Evolutionary conservation across 2,329 filamentous ascomycete genomes (phyloP), one percentile per base, ranked within the genome.

Genomic region (Fusarium tupiense): DNA sequence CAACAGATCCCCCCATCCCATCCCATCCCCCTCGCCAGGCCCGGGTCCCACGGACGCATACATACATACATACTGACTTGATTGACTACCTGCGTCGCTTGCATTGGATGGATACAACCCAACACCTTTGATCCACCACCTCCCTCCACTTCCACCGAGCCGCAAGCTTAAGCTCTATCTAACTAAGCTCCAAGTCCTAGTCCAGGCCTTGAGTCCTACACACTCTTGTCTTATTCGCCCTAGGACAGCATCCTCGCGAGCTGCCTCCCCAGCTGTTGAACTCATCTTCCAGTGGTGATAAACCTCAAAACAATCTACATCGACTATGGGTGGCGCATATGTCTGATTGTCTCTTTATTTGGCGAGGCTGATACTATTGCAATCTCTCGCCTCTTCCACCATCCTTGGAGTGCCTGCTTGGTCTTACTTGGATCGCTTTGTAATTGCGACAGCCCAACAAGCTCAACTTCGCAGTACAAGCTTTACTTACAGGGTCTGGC

Each of bases 161-260:
- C 69, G 59, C 72, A 67, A 80, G 75, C 78, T 75, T 77, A 77
- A 76, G 70, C 43, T 67, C 64, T 54, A 29, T 53, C 64, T 37
- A 37, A 67, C 64, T 54, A 29, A 67, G 63, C 47, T 46, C 61
- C 59, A 59, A 79, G 78, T 79, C 78, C 78, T 79, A 67, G 64
- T 22, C 62, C 64, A 79, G 78, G 72, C 61, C 74, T 68, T 68
- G 71, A 80, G 78, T 80, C 78, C 78, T 80, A 80, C 76, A 80
- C 70, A 67, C 65, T 76, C 70, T 65, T 69, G 74, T 69, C 52
- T 75, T 73, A 77, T 76, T 80, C 78, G 77, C 72, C 68, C 74
- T 79, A 76, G 75, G 73, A 78, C 63, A 61, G 40, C 60, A 66
- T 73, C 58, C 63, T 67, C 62, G 65, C 71, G 64, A 79, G 78